These are phyloP conservation scores for Diutina sp. DNA, from an alignment of 1,139 yeast species.

Conservation along the genomic window DNA sequence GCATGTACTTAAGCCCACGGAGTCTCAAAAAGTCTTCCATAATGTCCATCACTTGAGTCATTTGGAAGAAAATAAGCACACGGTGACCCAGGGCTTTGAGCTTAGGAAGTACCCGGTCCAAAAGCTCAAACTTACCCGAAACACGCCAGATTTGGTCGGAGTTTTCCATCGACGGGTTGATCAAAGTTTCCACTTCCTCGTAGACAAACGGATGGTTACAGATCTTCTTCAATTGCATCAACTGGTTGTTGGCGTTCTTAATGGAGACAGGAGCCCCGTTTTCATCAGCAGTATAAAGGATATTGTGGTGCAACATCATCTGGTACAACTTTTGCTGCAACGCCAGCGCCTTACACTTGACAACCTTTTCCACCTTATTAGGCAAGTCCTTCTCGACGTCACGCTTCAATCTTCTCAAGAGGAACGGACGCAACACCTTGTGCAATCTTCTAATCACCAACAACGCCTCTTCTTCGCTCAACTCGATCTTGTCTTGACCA, in stretches of 20 bases:
- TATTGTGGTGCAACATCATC: conserved; percentile 63
- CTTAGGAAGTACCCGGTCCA: conserved; percentile 65
- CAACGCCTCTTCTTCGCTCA: conserved; percentile 87
- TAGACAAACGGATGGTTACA: conserved; percentile 97
- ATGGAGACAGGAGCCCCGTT: conserved; percentile 42
- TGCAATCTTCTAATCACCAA: conserved; percentile 91
- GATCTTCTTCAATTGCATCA: conserved; percentile 92
- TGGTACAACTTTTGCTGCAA: conserved; percentile 70
- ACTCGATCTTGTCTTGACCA: conserved; percentile 64
- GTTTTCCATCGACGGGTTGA: conserved; percentile 64
- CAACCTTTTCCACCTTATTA: conserved; percentile 86
- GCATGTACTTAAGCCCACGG: conserved; percentile 52
- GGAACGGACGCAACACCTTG: conserved; percentile 89
- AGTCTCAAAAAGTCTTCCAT: conserved; percentile 73
- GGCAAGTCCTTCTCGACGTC: conserved; percentile 97
- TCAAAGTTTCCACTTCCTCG: conserved; percentile 81
- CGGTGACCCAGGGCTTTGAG: conserved; percentile 67
- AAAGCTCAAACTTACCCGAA: conserved; percentile 67
- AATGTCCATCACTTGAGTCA: conserved; percentile 83
- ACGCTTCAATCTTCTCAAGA: conserved; percentile 85
- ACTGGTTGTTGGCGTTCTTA: conserved; percentile 80
- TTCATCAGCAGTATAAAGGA: conserved; percentile 46
- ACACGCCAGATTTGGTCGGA: conserved; percentile 66
- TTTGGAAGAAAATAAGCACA: conserved; percentile 72
- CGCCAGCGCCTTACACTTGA: conserved; percentile 89